phyloP scores from a whole-genome alignment of 2,329 filamentous ascomycete genomes.

The Sclerotinia glacialis region DNA sequence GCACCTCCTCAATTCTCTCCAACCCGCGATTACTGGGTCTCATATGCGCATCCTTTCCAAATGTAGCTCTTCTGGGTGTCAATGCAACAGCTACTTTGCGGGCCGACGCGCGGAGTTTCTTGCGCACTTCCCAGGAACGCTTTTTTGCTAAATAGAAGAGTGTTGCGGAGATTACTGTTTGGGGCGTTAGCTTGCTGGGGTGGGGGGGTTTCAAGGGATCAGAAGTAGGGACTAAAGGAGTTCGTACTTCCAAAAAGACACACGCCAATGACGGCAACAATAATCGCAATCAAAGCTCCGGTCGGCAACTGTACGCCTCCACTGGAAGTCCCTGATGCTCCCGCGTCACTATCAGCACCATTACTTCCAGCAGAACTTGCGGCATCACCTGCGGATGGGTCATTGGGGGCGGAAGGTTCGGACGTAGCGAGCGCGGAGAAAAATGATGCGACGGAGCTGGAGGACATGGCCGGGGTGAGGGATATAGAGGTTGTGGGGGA shows the following conservation, averaged over 20 bases:
- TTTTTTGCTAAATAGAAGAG: slow-evolving; percentile 82
- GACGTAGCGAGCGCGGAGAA: slow-evolving; percentile 37
- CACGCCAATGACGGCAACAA: slow-evolving; percentile 66
- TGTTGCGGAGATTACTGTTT: slow-evolving; percentile 46
- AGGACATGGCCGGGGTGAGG: slow-evolving; percentile 38
- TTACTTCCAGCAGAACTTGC: slow-evolving; percentile 41
- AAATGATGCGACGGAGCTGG: slow-evolving; percentile 36
- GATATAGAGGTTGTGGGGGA: slow-evolving; percentile 29
- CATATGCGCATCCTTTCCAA: slow-evolving; percentile 55
- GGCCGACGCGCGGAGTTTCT: slow-evolving; percentile 67
- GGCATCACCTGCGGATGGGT: slow-evolving; percentile 37
- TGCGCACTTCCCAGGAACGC: slow-evolving; percentile 75
- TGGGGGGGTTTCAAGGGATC: background rate
- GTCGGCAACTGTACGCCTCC: slow-evolving; percentile 63
- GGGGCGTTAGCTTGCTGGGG: background rate
- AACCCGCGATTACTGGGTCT: slow-evolving; percentile 44
- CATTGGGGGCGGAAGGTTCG: slow-evolving; percentile 35
- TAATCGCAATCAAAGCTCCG: slow-evolving; percentile 70
- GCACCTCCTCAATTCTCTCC: slow-evolving; percentile 53
- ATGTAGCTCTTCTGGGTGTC: slow-evolving; percentile 60
- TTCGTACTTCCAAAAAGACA: slow-evolving; percentile 66
- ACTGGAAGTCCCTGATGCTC: slow-evolving; percentile 62
- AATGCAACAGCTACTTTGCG: slow-evolving; percentile 59
- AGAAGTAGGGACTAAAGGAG: background rate
- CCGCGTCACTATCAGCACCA: slow-evolving; percentile 53